These are phyloP conservation scores for Cutaneotrichosporon curvatum DNA, from an alignment of 1,284 basidiomycete species.

Conservation along the genomic window DNA sequence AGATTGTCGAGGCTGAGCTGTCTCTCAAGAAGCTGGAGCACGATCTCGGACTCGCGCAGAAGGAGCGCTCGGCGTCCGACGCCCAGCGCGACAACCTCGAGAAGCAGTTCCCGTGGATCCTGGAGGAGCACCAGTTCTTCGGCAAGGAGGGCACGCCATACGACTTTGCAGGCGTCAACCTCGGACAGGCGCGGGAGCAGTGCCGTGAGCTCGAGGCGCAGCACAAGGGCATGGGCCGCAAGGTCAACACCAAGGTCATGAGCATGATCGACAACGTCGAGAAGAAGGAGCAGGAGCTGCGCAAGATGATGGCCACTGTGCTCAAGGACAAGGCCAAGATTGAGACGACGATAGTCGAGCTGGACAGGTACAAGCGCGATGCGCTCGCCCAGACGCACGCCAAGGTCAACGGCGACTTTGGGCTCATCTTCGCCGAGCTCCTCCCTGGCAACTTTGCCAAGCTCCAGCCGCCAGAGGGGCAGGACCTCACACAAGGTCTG, in stretches of 20 bases:
- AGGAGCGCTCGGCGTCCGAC: constrained; percentile 55
- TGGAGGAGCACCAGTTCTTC: constrained; percentile 76
- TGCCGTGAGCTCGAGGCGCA: constrained; percentile 70
- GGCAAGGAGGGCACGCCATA: constrained; percentile 75
- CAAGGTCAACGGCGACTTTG: constrained; percentile 93
- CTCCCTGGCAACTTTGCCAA: constrained; percentile 96
- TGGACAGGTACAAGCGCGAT: constrained; percentile 90
- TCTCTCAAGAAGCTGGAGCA: constrained; percentile 56
- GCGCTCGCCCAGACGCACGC: constrained; percentile 91
- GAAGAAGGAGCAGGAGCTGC: constrained; percentile 80
- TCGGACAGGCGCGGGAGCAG: constrained; percentile 58
- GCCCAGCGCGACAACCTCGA: constrained; percentile 56
- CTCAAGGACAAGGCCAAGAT: constrained; percentile 94
- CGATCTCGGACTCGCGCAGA: constrained; percentile 49
- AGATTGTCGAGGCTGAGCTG: constrained; percentile 65
- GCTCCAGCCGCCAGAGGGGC: constrained; percentile 84
- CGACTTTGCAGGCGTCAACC: constrained; percentile 71
- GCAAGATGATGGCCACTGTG: constrained; percentile 83
- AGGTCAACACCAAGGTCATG: constrained; percentile 91
- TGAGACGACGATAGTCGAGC: constrained; percentile 84
- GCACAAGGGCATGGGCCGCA: constrained; percentile 85
- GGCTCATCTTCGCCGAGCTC: constrained; percentile 90
- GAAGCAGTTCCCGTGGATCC: constrained; percentile 81
- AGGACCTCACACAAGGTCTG: constrained; percentile 90
- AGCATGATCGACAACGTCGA: constrained; percentile 95